These are phyloP conservation scores for Russula dissimulans DNA, from an alignment of 768 basidiomycete genomes.

Conservation along the genomic window DNA sequence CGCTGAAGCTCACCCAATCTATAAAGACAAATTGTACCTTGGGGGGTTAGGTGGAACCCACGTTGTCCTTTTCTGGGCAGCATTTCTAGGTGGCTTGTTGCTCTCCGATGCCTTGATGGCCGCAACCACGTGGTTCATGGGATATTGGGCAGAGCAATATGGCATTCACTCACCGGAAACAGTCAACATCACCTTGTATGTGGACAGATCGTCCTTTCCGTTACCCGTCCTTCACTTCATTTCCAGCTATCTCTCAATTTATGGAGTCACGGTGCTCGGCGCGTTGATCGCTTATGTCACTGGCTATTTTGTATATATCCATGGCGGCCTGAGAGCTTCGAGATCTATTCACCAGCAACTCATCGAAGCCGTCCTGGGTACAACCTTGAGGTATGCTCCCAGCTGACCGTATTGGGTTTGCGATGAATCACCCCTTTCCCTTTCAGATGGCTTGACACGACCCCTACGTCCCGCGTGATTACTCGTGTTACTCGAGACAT, in stretches of 20 bases:
- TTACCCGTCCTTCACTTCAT: background rate
- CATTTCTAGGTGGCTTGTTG: slow-evolving; percentile 18
- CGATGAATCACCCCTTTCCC: background rate
- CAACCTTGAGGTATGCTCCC: slow-evolving; percentile 51
- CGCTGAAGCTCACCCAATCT: slow-evolving; percentile 12
- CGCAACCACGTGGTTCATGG: slow-evolving; percentile 36
- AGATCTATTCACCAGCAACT: slow-evolving; percentile 43
- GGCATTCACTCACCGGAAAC: slow-evolving; percentile 26
- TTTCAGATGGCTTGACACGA: slow-evolving; percentile 40
- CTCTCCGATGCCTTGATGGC: slow-evolving; percentile 21
- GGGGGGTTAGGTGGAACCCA: slow-evolving; percentile 23
- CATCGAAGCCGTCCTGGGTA: slow-evolving; percentile 44
- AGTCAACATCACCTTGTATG: slow-evolving; percentile 30
- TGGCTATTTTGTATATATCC: slow-evolving; percentile 33
- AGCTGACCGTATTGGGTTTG: too few relatives aligned
- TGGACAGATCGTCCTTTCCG: background rate
- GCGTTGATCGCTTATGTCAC: slow-evolving; percentile 27
- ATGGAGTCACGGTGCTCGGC: slow-evolving; percentile 30
- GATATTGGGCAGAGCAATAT: slow-evolving; percentile 39
- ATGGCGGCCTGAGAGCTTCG: slow-evolving; percentile 45
- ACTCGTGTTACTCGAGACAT: slow-evolving; percentile 63
- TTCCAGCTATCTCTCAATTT: slow-evolving; percentile 42
- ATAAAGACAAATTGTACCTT: slow-evolving; percentile 26
- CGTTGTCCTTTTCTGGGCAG: slow-evolving; percentile 28
- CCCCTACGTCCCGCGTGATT: slow-evolving; percentile 50